Evolutionary conservation across 2,329 filamentous ascomycete genomes (phyloP), one percentile per base, ranked within the genome.

Genomic region (Plenodomus lindquistii): DNA sequence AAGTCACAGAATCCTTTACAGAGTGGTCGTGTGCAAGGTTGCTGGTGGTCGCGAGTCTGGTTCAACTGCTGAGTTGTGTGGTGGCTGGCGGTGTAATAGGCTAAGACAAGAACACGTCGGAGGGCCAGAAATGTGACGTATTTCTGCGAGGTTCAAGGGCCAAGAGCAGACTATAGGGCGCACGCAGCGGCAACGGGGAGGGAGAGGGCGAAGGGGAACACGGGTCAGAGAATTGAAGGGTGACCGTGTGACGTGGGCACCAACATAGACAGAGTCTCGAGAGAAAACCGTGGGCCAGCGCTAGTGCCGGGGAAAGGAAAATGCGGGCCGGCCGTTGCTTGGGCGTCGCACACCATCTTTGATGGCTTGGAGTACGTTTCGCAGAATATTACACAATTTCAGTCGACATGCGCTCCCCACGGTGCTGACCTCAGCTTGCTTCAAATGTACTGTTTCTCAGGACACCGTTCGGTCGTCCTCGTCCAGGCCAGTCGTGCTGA

Each of bases 1-100:
- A 91, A 91, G 88, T 81, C 87, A 91, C 88, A 88, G 86, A 60
- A 62, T 61, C 52, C 55, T 51, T 45, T 48, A 57, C 57, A 65
- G 54, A 57, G 57, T 38, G 60, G 60, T 54, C 44, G 55, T 49
- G 54, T 63, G 57, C 55, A 63, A 57, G 58, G 55, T 58, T 54
- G 63, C 62, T 65, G 62, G 62, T 63, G 66, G 60, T 63, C 58
- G 64, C 55, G 65, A 64, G 63, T 61, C 60, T 65, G 63, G 56
- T 54, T 53, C 54, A 61, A 57, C 55, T 52, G 56, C 46, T 42
- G 45, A 44, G 48, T 36, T 37, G 45, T 55, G 55, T 50, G 54
- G 46, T 53, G 56, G 62, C 62, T 60, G 61, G 61, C 61, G 62
- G 62, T 58, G 55, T 54, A 50, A 57, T 55, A 59, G 59, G 63